A percentile compares a stretch with the other conserved stretches of the same genome.
Evolutionary conservation across 306 rosid species (phyloP).

Genomic region (Canavalia gladiata): DNA sequence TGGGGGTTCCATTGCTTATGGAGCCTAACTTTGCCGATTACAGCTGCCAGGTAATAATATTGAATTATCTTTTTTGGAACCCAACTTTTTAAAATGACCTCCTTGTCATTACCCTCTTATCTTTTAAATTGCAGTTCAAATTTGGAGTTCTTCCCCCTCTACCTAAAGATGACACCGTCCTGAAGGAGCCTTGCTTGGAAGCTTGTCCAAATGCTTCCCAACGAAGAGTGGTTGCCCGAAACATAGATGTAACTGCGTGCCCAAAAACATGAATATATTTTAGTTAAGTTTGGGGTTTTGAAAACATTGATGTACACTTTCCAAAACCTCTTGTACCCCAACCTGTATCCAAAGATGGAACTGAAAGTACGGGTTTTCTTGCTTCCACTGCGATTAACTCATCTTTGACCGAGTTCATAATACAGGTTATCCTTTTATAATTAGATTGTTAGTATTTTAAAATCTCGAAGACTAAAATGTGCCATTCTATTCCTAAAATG

Average conservation of each 20-base stretch:
- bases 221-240: conserved; percentile 58
- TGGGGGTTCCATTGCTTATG: conserved; percentile 91
- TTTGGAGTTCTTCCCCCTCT: conserved; percentile 81
- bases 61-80: conserved; percentile 54
- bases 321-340: conserved; percentile 1
- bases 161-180: conserved; percentile 70
- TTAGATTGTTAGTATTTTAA: conserved; percentile 11
- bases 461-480: too few species aligned
- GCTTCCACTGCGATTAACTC: conserved; percentile 1
- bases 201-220: conserved; percentile 76
- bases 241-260: conserved; percentile 54
- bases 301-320: conserved; percentile 25
- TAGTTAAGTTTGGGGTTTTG: background rate
- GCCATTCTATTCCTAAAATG: too few species aligned
- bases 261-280: conserved; percentile 67
- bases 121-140: conserved; percentile 71
- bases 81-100: conserved; percentile 48
- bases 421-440: background rate
- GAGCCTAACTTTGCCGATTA: conserved; percentile 89
- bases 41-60: conserved; percentile 80
- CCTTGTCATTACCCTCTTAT: conserved; percentile 10
- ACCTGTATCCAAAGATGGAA: conserved; percentile 32
- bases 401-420: conserved; percentile 11
- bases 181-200: conserved; percentile 86
- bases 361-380: background rate